Base-by-base conservation (phyloP, 2,329 filamentous ascomycete species). In the Whalleya microplaca region DNA sequence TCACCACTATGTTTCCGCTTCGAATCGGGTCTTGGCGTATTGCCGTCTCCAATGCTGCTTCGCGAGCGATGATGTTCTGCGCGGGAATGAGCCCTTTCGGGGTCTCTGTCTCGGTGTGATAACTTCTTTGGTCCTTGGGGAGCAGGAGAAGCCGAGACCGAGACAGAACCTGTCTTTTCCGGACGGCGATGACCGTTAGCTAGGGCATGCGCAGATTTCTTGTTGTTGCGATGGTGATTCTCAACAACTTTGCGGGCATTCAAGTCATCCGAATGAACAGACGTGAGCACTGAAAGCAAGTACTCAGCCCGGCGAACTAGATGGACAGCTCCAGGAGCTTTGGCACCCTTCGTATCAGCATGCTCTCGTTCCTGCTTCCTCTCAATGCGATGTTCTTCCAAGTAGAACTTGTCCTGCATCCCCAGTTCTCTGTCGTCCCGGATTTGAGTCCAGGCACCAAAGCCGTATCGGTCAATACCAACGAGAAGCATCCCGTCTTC, bases 401-500 rank as follows among this genome's bases (percentile, higher is more conserved):
- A 78, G 77, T 96, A 99, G 71, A 98, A 91, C 70, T 97, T 98
- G 67, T 96, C 92, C 1, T 80, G 78, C 77, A 99, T 87, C 8
- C 87, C 90, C 20, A 99, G 84, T 29, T 97, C 92, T 1, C 85
- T 77, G 69, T 99, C 95, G 66, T 99, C 95, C 6, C 95, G 88
- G 67, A 99, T 98, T 65, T 93, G 89, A 1, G 89, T 84, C 95
- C 95, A 99, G 2, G 94, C 93, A 54, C 96, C 96, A 69, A 96
- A 98, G 2, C 95, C 95, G 70, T 99, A 94, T 53, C 89, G 87
- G 64, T 92, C 88, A 63, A 99, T 96, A 57, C 95, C 95, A 41
- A 98, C 85, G 53, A 96, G 90, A 46, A 99, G 86, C 95, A 99
- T 99, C 49, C 92, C 95, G 71, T 99, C 95, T 74, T 99, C 95